phyloP scores from a whole-genome alignment of 495 filamentous ascomycete genomes.

The Elasticomyces elasticus region DNA sequence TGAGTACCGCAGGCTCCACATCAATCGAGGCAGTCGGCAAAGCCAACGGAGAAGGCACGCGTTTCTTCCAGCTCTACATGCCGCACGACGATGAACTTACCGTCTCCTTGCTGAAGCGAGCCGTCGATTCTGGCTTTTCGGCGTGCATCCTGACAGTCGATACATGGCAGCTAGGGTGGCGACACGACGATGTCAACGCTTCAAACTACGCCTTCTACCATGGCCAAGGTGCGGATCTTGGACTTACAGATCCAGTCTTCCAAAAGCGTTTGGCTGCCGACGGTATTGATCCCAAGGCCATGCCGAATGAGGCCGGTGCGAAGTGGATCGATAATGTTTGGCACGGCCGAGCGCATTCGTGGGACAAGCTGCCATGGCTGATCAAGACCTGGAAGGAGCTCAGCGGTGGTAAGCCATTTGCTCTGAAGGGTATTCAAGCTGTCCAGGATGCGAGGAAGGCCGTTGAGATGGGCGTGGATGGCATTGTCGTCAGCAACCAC shows the following conservation, averaged over 20 bases:
- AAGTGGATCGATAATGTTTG: slow-evolving; percentile 59
- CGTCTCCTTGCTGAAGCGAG: slow-evolving; percentile 45
- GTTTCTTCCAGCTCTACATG: slow-evolving; percentile 59
- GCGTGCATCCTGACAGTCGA: slow-evolving; percentile 54
- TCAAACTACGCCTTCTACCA: slow-evolving; percentile 57
- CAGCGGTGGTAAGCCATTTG: slow-evolving; percentile 47
- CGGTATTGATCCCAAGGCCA: slow-evolving; percentile 43
- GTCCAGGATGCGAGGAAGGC: slow-evolving; percentile 45
- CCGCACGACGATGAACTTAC: slow-evolving; percentile 53
- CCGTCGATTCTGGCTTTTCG: slow-evolving; percentile 45
- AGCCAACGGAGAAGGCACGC: slow-evolving; percentile 43
- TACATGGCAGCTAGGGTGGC: slow-evolving; percentile 57
- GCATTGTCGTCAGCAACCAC: slow-evolving; percentile 52
- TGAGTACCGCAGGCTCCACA: slow-evolving; percentile 46
- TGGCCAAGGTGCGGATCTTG: slow-evolving; percentile 47
- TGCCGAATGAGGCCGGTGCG: slow-evolving; percentile 42
- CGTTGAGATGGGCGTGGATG: slow-evolving; percentile 45
- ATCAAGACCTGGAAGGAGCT: slow-evolving; percentile 27
- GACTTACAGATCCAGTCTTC: slow-evolving; percentile 50
- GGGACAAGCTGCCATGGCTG: slow-evolving; percentile 49
- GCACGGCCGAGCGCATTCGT: slow-evolving; percentile 51
- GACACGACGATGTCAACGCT: slow-evolving; percentile 48
- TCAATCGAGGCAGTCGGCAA: slow-evolving; percentile 49
- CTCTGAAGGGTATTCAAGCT: slow-evolving; percentile 48
- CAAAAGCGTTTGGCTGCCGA: slow-evolving; percentile 39